These are phyloP conservation scores for Populus hybrid DNA, from an alignment of 441 rosid genomes.

Conservation along the genomic window DNA sequence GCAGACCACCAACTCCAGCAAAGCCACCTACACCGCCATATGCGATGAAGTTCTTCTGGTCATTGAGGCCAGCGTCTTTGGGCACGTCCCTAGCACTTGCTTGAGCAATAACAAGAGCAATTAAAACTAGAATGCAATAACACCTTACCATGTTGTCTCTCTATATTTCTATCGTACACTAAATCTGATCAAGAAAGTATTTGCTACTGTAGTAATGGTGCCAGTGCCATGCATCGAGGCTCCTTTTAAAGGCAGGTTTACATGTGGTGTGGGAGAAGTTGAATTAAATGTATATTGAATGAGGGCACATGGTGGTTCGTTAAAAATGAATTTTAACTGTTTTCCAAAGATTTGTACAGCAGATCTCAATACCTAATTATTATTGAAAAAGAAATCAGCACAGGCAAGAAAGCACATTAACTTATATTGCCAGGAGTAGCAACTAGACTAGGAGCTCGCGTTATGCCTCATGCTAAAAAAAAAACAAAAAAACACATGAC, in stretches of 20 bases:
- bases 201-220: background rate
- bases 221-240: background rate
- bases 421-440: background rate
- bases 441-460: no score
- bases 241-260: slow-evolving; percentile 23
- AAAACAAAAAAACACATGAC: no score
- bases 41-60: slow-evolving; percentile 54
- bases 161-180: background rate
- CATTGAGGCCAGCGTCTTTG: slow-evolving; percentile 40
- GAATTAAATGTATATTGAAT: slow-evolving; percentile 28
- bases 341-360: background rate
- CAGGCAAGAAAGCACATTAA: background rate
- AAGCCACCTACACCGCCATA: slow-evolving; percentile 66
- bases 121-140: slow-evolving; percentile 18
- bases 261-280: background rate
- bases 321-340: no score
- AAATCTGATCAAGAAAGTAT: background rate
- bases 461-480: no score
- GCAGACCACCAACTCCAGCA: slow-evolving; percentile 21
- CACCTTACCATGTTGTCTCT: slow-evolving; percentile 18
- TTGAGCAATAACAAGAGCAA: slow-evolving; percentile 26
- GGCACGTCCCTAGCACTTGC: slow-evolving; percentile 28
- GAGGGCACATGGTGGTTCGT: slow-evolving; percentile 1
- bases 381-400: no score
- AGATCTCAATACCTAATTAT: background rate